These are phyloP conservation scores for Penicillium sp. DNA, from an alignment of 2,329 filamentous ascomycete species.

Conservation along the genomic window DNA sequence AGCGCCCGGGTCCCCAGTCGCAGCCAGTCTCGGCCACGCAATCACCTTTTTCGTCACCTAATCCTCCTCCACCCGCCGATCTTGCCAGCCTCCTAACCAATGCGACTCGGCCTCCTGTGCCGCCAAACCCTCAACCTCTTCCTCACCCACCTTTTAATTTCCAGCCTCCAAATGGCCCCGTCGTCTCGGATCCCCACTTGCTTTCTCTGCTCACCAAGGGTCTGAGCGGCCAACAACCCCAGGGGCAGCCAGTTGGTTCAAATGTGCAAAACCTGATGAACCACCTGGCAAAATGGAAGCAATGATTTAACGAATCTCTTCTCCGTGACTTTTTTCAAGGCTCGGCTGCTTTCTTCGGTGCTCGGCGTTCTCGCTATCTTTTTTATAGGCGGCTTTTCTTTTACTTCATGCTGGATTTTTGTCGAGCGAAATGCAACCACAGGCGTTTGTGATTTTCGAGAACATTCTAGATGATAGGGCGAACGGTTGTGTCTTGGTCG, in stretches of 20 bases:
- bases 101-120: slow-evolving; percentile 37
- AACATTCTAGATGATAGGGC: slow-evolving; percentile 21
- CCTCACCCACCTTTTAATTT: slow-evolving; percentile 31
- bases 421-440: slow-evolving; percentile 15
- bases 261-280: slow-evolving; percentile 51
- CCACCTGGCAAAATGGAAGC: slow-evolving; percentile 48
- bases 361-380: slow-evolving; percentile 19
- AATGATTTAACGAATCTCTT: slow-evolving; percentile 34
- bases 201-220: slow-evolving; percentile 41
- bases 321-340: slow-evolving; percentile 4
- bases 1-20: slow-evolving; percentile 33
- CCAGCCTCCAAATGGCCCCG: slow-evolving; percentile 26
- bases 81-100: slow-evolving; percentile 43
- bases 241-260: slow-evolving; percentile 33
- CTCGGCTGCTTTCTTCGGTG: slow-evolving; percentile 14
- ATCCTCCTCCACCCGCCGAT: slow-evolving; percentile 37
- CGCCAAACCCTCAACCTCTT: slow-evolving; percentile 28
- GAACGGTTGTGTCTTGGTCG: slow-evolving; percentile 12
- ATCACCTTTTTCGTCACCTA: slow-evolving; percentile 33
- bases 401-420: slow-evolving; percentile 12
- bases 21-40: slow-evolving; percentile 38
- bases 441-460: slow-evolving; percentile 18
- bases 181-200: slow-evolving; percentile 37
- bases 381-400: slow-evolving; percentile 1
- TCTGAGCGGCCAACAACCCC: slow-evolving; percentile 35